Evolutionary conservation across 176 grass and related monocot genomes (phyloP), one percentile per base, ranked within the genome.

Genomic region (Lolium perenne): DNA sequence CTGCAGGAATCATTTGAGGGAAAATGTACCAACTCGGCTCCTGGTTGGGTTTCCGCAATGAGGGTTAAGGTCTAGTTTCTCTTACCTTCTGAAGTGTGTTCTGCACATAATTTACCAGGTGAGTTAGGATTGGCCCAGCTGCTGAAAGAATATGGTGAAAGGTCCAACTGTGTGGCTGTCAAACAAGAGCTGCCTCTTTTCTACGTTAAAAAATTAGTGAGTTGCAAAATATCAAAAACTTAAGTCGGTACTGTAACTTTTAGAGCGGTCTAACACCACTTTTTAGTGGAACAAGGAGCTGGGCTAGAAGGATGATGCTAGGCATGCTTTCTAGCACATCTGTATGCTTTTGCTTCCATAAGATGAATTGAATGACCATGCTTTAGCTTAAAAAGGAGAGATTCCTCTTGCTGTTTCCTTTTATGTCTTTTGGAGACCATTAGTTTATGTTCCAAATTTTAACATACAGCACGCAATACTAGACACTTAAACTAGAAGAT

Each of bases 341-440:
- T 45, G 32, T 73, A 66, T 20, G 49, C 74, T 86, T 78, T 87
- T 91, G 66, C 84, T 87, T 87, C 58, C 74, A 11, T 65, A 80
- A 91, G 49, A 74, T 15, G 23, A 83, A 84, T 83, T 87, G 89
- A 87, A 91, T 87, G 75, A 80, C 38, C 57, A 74, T 74, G 84
- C 84, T 74, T 86, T 83, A 90, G 66, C 80, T 82, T 45, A 38
- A 38, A 79, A 90, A 83, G 82, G 73, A 83, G 22, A 90, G 64
- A 90, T 83, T 58, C 84, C 65, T 83, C 46, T 11, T 66, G 80
- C 7, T 74, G 56, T 46, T 86, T 79, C 56, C 32, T 68, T 71
- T 78, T 21, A 32, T 77, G 16, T 54, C 45, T 82, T 82, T 74
- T 21, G 17, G 8, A 77, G 66, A 5, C 20, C 49, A 58, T 32